Evolutionary conservation across 164 flowering plant species (phyloP).

Genomic region (Nymphaea colorata): DNA sequence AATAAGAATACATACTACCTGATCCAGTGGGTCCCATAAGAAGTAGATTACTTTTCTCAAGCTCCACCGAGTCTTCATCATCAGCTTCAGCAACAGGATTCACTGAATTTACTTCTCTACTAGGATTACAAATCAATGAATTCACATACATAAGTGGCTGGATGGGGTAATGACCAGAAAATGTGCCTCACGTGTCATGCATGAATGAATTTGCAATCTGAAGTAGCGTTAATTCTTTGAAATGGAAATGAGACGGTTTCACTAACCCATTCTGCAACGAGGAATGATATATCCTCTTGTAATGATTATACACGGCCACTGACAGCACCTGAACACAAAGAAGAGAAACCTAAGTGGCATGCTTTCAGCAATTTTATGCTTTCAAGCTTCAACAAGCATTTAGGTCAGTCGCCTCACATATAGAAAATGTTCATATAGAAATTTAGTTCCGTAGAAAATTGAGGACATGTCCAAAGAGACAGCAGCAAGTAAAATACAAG

Average conservation of each 20-base stretch:
- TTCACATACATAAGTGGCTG: background rate
- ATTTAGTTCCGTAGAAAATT: no score
- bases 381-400: no score
- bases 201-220: background rate
- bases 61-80: conserved; percentile 61
- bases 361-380: no score
- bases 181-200: background rate
- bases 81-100: conserved; percentile 27
- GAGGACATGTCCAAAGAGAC: no score
- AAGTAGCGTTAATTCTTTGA: background rate
- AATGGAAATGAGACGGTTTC: background rate
- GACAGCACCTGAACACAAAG: conserved; percentile 65
- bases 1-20: conserved; percentile 24
- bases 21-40: conserved; percentile 99
- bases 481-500: no score
- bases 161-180: background rate
- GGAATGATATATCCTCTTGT: conserved; percentile 68
- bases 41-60: conserved; percentile 97
- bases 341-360: background rate
- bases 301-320: conserved; percentile 94
- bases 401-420: no score
- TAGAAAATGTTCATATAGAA: no score
- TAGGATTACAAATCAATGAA: conserved; percentile 12
- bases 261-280: conserved; percentile 68
- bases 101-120: conserved; percentile 57